Base-by-base conservation (phyloP, 192 early-diverging fungal species). In the Backusella tuberculispora region DNA sequence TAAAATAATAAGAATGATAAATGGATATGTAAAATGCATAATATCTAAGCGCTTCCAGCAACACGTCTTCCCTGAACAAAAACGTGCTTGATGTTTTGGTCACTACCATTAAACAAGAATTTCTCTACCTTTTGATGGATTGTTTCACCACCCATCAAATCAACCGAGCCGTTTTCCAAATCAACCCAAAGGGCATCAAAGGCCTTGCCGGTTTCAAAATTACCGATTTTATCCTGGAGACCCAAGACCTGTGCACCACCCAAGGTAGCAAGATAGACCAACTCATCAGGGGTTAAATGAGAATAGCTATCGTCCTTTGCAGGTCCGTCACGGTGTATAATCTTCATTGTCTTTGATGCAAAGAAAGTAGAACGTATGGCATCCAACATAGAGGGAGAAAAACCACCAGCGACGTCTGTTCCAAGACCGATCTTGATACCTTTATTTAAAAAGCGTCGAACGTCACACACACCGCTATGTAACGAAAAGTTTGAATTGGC, bases 351-450 rank as follows among this genome's bases (percentile, higher is more conserved):
- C 46, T 93, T 91, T 47, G 89, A 92, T 29, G 92, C 91, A 4
- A 89, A 87, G 8, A 94, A 87, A 0, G 95, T 90, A 68, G 90
- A 88, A 44, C 97, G 90, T 80, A 97, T 93, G 46, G 94, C 92
- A 73, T 97, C 94, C 48, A 97, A 76, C 26, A 99, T 93, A 14
- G 90, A 93, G 24, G 94, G 92, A 4, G 90, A 82, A 78, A 90
- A 96, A 24, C 97, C 97, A 42, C 95, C 97, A 50, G 95, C 90
- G 24, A 96, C 92, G 81, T 99, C 97, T 12, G 95, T 99, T 41
- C 97, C 97, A 50, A 99, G 86, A 6, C 95, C 94, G n/a, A 97
- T 92, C 72, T 93, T 94, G 77, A 94, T 84, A 14, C 89, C 92
- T 48, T 89, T 83, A 71, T 83, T 70, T 42, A 97, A 69, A 73